These are phyloP conservation scores for Lodderomyces metapsilosis DNA, from an alignment of 1,139 yeast species.

Conservation along the genomic window DNA sequence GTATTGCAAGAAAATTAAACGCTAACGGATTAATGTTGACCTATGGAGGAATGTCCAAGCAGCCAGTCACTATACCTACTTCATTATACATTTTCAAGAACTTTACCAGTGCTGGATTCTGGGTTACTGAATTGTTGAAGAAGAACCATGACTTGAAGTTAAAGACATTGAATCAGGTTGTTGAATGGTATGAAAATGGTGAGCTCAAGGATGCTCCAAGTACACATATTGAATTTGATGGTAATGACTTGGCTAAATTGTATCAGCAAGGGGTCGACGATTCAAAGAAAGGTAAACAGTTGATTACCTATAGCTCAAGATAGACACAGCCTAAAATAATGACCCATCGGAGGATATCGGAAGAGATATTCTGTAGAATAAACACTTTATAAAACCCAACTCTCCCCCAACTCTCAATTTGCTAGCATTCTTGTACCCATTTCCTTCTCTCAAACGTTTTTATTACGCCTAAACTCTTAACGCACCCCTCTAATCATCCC, in stretches of 20 bases:
- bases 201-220: slow-evolving; percentile 62
- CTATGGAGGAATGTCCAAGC: slow-evolving; percentile 97
- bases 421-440: too few relatives aligned
- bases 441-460: too few relatives aligned
- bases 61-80: slow-evolving; percentile 88
- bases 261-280: slow-evolving; percentile 54
- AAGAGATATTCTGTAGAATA: too few relatives aligned
- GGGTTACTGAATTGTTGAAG: slow-evolving; percentile 83
- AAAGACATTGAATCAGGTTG: slow-evolving; percentile 57
- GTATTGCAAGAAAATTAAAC: slow-evolving; percentile 77
- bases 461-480: too few relatives aligned
- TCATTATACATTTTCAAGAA: slow-evolving; percentile 87
- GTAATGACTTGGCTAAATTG: slow-evolving; percentile 49
- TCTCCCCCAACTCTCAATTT: too few relatives aligned
- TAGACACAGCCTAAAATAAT: too few relatives aligned
- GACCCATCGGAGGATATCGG: too few relatives aligned
- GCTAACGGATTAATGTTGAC: slow-evolving; percentile 73
- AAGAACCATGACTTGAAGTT: slow-evolving; percentile 61
- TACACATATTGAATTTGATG: slow-evolving; percentile 44
- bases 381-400: too few relatives aligned
- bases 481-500: too few relatives aligned
- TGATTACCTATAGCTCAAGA: slow-evolving; percentile 28
- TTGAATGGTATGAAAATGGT: slow-evolving; percentile 65
- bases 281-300: slow-evolving; percentile 39
- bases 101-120: slow-evolving; percentile 82